A percentile compares a stretch with the other conserved stretches of the same genome.
phyloP scores from a whole-genome alignment of 768 basidiomycete species.

The Termitomyces sp. region DNA sequence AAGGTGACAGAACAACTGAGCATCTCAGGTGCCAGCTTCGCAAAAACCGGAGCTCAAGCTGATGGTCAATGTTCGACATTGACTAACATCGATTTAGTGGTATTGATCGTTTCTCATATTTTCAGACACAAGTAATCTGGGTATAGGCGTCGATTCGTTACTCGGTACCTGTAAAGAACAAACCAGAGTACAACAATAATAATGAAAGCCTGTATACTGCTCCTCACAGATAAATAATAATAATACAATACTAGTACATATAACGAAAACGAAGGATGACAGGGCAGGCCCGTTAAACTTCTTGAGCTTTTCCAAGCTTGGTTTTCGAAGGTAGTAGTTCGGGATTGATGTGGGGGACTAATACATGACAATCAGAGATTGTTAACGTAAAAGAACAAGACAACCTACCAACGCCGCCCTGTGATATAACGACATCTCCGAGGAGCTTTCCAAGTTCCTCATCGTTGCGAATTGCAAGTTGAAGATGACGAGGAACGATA shows the following conservation, averaged over 20 bases:
- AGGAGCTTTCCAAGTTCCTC: conserved; percentile 81
- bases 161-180: too few relatives aligned
- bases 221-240: conserved; percentile 11
- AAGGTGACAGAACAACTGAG: neutral
- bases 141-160: too few relatives aligned
- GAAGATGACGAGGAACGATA: conserved; percentile 82
- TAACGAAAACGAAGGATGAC: neutral
- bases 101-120: too few relatives aligned
- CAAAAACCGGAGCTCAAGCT: too few relatives aligned
- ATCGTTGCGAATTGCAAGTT: conserved; percentile 82
- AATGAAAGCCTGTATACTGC: neutral
- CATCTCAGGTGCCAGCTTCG: neutral
- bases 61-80: too few relatives aligned
- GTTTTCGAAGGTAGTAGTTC: conserved; percentile 37
- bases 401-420: conserved; percentile 69
- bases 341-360: conserved; percentile 29
- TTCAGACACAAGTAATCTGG: neutral
- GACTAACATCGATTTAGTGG: too few relatives aligned
- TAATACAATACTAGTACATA: conserved; percentile 14
- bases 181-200: too few relatives aligned
- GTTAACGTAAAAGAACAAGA: neutral
- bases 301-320: conserved; percentile 25
- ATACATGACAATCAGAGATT: neutral
- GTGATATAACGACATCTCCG: conserved; percentile 82
- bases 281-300: conserved; percentile 11